phyloP scores from a whole-genome alignment of 2,329 filamentous ascomycete species.

The Cladosporium sp. region DNA sequence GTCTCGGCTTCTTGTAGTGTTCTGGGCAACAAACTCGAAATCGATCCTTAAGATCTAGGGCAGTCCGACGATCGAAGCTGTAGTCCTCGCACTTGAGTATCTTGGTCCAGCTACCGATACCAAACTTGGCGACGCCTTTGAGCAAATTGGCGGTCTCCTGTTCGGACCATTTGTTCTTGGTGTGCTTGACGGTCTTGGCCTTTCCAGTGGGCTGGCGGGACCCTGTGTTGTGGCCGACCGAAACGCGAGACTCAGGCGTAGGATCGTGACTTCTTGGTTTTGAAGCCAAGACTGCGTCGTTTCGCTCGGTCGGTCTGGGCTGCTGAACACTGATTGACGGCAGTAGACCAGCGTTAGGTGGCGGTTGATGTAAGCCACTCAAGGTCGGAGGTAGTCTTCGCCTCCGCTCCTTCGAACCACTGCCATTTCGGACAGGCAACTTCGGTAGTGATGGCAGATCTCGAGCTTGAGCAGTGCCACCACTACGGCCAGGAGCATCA shows the following conservation, averaged over 20 bases:
- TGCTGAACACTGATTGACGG: slow-evolving; percentile 52
- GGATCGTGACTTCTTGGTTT: neutral
- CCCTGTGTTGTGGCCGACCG: neutral
- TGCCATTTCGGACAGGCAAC: slow-evolving; percentile 25
- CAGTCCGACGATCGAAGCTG: slow-evolving; percentile 54
- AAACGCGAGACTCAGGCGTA: neutral
- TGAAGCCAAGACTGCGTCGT: neutral
- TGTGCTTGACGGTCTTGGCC: slow-evolving; percentile 10
- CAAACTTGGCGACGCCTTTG: slow-evolving; percentile 56
- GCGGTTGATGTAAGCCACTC: slow-evolving; percentile 60
- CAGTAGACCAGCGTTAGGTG: slow-evolving; percentile 57
- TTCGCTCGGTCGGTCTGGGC: slow-evolving; percentile 7
- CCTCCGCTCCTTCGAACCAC: slow-evolving; percentile 31
- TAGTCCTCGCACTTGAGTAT: slow-evolving; percentile 56
- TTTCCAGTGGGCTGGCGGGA: neutral
- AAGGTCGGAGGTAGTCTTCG: slow-evolving; percentile 47
- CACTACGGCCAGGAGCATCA: slow-evolving; percentile 10
- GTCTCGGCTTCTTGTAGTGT: slow-evolving; percentile 17
- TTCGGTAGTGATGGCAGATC: slow-evolving; percentile 31
- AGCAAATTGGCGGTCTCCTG: slow-evolving; percentile 57
- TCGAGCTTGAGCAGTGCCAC: slow-evolving; percentile 15
- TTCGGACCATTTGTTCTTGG: slow-evolving; percentile 56
- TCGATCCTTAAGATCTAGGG: slow-evolving; percentile 61
- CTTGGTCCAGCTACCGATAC: slow-evolving; percentile 62
- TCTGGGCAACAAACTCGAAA: slow-evolving; percentile 33